Evolutionary conservation across 1,284 basidiomycete genomes (phyloP).

Genomic region (Ganoderma resinaceum): DNA sequence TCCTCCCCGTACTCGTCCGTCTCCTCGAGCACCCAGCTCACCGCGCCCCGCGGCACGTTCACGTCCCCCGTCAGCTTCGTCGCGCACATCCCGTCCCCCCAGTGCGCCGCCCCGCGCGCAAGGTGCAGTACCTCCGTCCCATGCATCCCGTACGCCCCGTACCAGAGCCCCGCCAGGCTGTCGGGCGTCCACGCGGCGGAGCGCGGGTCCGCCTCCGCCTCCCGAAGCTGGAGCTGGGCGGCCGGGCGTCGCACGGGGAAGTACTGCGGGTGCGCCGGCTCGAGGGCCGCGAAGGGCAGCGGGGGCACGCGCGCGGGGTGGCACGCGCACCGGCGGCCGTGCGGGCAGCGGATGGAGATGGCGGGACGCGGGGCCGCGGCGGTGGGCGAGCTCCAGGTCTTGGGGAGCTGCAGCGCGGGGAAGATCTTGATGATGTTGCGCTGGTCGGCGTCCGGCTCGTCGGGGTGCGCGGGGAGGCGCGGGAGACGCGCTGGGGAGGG

Average conservation of each 20-base stretch:
- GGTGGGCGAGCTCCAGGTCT: slow-evolving; percentile 28
- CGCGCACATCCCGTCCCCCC: slow-evolving; percentile 18
- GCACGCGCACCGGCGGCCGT: slow-evolving; percentile 13
- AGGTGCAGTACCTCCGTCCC: slow-evolving; percentile 35
- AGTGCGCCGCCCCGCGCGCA: slow-evolving; percentile 13
- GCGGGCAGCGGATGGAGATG: slow-evolving; percentile 28
- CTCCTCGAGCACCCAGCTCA: slow-evolving; percentile 24
- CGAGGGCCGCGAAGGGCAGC: slow-evolving; percentile 26
- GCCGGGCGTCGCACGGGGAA: slow-evolving; percentile 28
- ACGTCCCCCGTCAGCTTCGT: slow-evolving; percentile 34
- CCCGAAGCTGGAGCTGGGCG: not conserved
- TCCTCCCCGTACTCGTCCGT: slow-evolving; percentile 10
- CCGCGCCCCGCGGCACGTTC: slow-evolving; percentile 30
- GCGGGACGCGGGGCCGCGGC: slow-evolving; percentile 26
- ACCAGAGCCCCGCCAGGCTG: slow-evolving; percentile 33
- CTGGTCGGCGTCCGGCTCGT: slow-evolving; percentile 23
- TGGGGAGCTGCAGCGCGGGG: slow-evolving; percentile 34
- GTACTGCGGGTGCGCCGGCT: slow-evolving; percentile 29
- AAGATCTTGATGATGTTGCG: slow-evolving; percentile 28
- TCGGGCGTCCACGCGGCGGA: slow-evolving; percentile 18
- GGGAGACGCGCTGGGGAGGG: slow-evolving; percentile 19
- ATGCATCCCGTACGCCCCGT: slow-evolving; percentile 29
- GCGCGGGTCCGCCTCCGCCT: slow-evolving; percentile 15
- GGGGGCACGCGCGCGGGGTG: slow-evolving; percentile 15
- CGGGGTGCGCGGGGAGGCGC: slow-evolving; percentile 19